A percentile compares a stretch with the other conserved stretches of the same genome.
phyloP scores from a whole-genome alignment of 2,329 filamentous ascomycete genomes.

The Talaromyces sp. region DNA sequence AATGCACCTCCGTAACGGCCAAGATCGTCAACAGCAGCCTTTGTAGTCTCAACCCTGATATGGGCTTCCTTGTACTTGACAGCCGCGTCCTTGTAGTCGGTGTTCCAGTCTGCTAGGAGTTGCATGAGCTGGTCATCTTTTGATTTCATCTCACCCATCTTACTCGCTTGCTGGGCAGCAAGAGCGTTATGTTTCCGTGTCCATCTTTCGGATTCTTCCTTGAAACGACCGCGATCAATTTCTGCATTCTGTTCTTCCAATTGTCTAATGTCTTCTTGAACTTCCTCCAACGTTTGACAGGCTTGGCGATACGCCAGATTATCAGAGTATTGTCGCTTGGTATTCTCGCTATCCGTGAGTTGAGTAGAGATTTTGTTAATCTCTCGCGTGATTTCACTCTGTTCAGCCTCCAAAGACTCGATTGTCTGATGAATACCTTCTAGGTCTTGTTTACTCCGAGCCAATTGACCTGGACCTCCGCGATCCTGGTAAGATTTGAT shows the following conservation, averaged over 20 bases:
- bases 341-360: conserved; percentile 72
- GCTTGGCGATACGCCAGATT: conserved; percentile 83
- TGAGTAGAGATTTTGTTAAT: conserved; percentile 75
- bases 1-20: conserved; percentile 76
- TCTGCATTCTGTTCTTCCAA: conserved; percentile 76
- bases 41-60: conserved; percentile 86
- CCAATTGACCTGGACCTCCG: conserved; percentile 68
- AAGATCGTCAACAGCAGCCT: conserved; percentile 87
- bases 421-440: conserved; percentile 64
- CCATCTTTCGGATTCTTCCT: conserved; percentile 62
- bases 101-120: conserved; percentile 73
- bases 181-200: conserved; percentile 66
- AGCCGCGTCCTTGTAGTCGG: conserved; percentile 80
- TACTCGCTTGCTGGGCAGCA: conserved; percentile 65
- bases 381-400: conserved; percentile 60
- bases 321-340: conserved; percentile 80
- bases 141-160: conserved; percentile 74
- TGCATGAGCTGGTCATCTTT: conserved; percentile 76
- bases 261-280: conserved; percentile 66
- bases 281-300: conserved; percentile 60
- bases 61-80: conserved; percentile 78
- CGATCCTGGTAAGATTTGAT: conserved; percentile 75
- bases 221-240: conserved; percentile 73
- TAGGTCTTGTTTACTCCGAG: conserved; percentile 65
- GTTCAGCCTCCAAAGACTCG: conserved; percentile 61